Conservation (phyloP, 176 grass and related monocot genomes). For the Lolium rigidum region DNA sequence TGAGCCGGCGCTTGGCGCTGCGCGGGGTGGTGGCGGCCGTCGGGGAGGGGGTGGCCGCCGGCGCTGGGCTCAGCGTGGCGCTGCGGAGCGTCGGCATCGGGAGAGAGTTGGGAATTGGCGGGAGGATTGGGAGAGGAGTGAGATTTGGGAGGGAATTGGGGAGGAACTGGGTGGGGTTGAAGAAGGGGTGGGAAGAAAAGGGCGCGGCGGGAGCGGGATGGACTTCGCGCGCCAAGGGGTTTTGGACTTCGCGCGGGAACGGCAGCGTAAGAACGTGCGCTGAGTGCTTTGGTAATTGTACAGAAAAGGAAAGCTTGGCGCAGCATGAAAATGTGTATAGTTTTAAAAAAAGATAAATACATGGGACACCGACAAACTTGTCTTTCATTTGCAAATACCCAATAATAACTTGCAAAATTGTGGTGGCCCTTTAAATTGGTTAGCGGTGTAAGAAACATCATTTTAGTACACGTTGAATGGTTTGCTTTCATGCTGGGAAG, state of each 20-base stretch:
- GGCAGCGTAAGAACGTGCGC: constrained; percentile 24
- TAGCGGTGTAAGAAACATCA: no score
- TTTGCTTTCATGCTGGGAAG: no score
- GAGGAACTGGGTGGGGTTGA: not conserved
- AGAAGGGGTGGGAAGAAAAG: constrained; percentile 37
- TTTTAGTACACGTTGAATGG: no score
- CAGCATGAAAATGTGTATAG: no score
- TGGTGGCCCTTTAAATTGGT: no score
- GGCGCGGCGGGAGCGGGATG: constrained; percentile 16
- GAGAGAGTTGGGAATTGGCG: not conserved
- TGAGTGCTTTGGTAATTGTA: not conserved
- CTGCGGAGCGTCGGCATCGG: constrained; percentile 79
- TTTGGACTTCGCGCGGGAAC: constrained; percentile 61
- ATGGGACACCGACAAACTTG: no score
- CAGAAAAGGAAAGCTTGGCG: no score
- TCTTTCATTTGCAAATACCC: no score
- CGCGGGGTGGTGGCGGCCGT: constrained; percentile 49
- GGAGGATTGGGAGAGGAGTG: not conserved
- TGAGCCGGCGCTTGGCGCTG: constrained; percentile 50
- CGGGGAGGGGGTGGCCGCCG: constrained; percentile 24
- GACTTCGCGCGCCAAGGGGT: constrained; percentile 35
- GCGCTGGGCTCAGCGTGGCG: constrained; percentile 45
- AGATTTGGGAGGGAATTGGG: constrained; percentile 1
- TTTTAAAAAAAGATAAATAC: no score
- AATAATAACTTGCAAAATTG: no score